Conservation (phyloP, 176 grass and related monocot species). For the Oryza meyeriana region DNA sequence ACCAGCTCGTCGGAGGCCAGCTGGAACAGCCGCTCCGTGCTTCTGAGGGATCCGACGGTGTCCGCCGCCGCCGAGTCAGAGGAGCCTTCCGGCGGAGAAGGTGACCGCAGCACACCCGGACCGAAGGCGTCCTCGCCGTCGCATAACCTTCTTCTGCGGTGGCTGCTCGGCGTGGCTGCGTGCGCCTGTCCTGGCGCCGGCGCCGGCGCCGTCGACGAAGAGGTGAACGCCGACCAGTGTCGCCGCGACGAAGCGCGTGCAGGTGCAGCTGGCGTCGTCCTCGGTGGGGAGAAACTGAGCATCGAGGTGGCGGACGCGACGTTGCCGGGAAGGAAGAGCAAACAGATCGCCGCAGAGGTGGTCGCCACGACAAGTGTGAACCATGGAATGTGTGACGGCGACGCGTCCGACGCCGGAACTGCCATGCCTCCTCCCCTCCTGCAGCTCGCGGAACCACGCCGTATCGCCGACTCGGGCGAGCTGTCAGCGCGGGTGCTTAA, state of each 20-base stretch:
- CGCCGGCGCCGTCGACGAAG: background rate
- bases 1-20: constrained; percentile 50
- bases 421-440: background rate
- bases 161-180: constrained; percentile 30
- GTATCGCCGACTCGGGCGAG: background rate
- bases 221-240: background rate
- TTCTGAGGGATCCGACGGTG: background rate
- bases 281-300: background rate
- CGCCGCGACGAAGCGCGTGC: background rate
- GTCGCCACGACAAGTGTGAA: background rate
- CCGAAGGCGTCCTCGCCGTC: background rate
- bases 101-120: background rate
- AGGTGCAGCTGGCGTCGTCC: background rate
- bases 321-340: background rate
- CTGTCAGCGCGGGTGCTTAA: background rate
- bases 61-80: background rate
- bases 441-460: background rate
- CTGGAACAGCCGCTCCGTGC: constrained; percentile 42
- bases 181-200: background rate
- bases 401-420: background rate
- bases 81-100: background rate
- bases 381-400: background rate
- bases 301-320: background rate
- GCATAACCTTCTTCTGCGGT: constrained; percentile 20
- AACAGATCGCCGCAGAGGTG: background rate